Conservation (phyloP, 2,329 filamentous ascomycete species). For the Fusarium aywerte region DNA sequence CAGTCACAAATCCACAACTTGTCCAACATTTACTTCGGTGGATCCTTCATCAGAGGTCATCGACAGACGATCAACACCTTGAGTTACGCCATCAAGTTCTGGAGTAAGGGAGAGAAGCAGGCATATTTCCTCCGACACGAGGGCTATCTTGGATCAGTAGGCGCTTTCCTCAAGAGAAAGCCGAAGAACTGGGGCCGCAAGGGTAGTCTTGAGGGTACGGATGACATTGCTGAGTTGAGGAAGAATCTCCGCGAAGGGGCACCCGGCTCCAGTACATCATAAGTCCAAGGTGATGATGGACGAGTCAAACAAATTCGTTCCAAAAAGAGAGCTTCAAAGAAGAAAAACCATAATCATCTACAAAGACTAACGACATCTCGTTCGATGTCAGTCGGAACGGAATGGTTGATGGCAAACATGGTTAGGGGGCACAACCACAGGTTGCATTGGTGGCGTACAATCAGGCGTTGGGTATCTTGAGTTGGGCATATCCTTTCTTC, state of each 20-base stretch:
- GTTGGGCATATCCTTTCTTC: slow-evolving; percentile 22
- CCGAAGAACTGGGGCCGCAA: slow-evolving; percentile 91
- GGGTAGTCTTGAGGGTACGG: slow-evolving; percentile 73
- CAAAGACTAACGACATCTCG: not conserved
- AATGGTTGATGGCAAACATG: slow-evolving; percentile 2
- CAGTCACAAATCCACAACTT: slow-evolving; percentile 94
- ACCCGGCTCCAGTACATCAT: slow-evolving; percentile 18
- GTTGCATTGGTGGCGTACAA: slow-evolving; percentile 19
- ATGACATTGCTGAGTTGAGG: slow-evolving; percentile 49
- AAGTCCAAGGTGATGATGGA: not conserved
- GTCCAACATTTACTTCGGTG: slow-evolving; percentile 95
- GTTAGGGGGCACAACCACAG: slow-evolving; percentile 11
- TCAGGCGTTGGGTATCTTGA: slow-evolving; percentile 32
- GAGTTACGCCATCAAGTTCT: slow-evolving; percentile 96
- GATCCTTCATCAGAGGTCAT: slow-evolving; percentile 95
- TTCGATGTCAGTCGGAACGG: not conserved
- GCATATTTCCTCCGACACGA: slow-evolving; percentile 97
- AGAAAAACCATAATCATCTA: slow-evolving; percentile 11
- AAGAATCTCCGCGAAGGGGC: slow-evolving; percentile 37
- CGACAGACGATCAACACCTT: slow-evolving; percentile 98
- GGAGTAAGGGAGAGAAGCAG: slow-evolving; percentile 92
- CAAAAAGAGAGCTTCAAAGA: not conserved
- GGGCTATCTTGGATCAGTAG: slow-evolving; percentile 92
- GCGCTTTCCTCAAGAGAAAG: slow-evolving; percentile 91
- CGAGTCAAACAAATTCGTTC: not conserved